These are phyloP conservation scores for Saururus chinensis DNA, from an alignment of 164 flowering plant genomes.

Conservation along the genomic window DNA sequence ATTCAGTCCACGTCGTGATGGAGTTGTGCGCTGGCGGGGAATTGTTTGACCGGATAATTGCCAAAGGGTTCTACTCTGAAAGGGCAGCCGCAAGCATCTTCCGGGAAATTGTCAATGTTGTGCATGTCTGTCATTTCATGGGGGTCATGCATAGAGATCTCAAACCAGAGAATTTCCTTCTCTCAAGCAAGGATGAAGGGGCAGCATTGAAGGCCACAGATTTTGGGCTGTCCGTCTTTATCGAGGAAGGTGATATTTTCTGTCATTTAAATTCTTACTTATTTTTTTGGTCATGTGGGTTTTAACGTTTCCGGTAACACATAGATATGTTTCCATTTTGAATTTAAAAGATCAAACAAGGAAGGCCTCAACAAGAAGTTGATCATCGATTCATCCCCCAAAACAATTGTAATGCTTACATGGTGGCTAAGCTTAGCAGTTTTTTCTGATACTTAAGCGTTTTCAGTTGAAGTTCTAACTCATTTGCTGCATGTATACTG, in stretches of 20 bases:
- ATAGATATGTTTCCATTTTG: too few relatives aligned
- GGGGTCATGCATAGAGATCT: conserved; percentile 96
- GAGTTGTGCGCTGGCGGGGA: conserved; percentile 94
- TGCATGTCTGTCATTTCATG: conserved; percentile 86
- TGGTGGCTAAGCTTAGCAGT: too few relatives aligned
- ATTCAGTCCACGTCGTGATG: conserved; percentile 78
- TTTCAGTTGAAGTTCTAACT: too few relatives aligned
- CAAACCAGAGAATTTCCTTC: conserved; percentile 93
- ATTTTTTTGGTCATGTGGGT: too few relatives aligned
- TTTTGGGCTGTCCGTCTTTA: conserved; percentile 89
- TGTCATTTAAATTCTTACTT: too few relatives aligned
- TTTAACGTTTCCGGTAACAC: too few relatives aligned
- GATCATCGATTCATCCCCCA: too few relatives aligned
- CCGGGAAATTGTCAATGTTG: conserved; percentile 73
- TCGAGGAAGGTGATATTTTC: conserved; percentile 61
- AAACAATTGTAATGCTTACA: too few relatives aligned
- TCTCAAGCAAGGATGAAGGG: conserved; percentile 59
- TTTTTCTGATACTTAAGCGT: too few relatives aligned
- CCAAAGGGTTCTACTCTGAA: conserved; percentile 84
- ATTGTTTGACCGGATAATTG: conserved; percentile 82
- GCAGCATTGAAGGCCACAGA: conserved; percentile 83
- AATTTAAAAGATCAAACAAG: too few relatives aligned
- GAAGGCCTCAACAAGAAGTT: too few relatives aligned
- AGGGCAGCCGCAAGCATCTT: conserved; percentile 71
- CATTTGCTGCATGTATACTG: too few relatives aligned